Conservation (phyloP, 2,329 filamentous ascomycete genomes). For the Zasmidium angulare region DNA sequence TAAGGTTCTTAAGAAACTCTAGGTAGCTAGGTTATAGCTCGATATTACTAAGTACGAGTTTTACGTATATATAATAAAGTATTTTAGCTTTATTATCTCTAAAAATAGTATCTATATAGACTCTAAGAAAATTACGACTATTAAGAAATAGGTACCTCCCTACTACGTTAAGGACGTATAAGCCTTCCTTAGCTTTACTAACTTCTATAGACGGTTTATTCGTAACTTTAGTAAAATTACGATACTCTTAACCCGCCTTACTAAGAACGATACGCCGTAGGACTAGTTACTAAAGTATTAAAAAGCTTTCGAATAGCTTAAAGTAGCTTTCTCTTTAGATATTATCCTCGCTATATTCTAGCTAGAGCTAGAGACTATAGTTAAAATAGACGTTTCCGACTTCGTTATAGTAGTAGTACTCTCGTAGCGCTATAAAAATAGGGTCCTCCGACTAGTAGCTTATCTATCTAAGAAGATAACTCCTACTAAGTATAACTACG, state of each 20-base stretch:
- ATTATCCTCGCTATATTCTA: neutral
- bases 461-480: constrained; percentile 4
- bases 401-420: neutral
- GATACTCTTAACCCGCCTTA: neutral
- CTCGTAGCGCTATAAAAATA: neutral
- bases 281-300: no score
- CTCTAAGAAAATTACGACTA: neutral
- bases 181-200: neutral
- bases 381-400: neutral
- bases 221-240: constrained; percentile 13
- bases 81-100: constrained; percentile 19
- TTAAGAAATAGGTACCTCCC: neutral
- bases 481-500: no score
- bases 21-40: constrained; percentile 10
- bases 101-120: constrained; percentile 9
- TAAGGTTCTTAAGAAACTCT: no score
- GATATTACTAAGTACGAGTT: constrained; percentile 25
- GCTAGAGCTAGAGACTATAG: neutral
- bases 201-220: neutral
- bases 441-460: neutral
- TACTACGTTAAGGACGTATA: neutral
- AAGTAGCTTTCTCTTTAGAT: neutral
- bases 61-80: constrained; percentile 16
- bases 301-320: neutral
- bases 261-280: neutral